phyloP scores from a whole-genome alignment of 768 basidiomycete species.

The Leccinum pellstonianum region DNA sequence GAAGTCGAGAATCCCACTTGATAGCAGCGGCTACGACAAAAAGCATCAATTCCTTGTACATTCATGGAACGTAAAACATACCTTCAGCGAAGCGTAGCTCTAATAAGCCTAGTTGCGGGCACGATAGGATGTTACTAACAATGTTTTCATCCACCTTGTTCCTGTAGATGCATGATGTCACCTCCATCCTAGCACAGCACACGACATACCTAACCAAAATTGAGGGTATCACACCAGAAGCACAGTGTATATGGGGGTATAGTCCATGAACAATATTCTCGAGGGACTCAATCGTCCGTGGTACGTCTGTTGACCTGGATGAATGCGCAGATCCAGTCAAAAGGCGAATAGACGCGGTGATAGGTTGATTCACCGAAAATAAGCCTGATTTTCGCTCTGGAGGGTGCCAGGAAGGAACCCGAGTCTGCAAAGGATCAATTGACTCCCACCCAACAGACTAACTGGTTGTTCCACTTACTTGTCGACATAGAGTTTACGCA shows the following conservation, averaged over 20 bases:
- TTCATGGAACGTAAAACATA: constrained; percentile 22
- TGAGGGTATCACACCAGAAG: constrained; percentile 43
- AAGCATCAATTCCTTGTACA: not conserved
- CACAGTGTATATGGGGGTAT: constrained; percentile 57
- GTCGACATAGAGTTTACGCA: constrained; percentile 66
- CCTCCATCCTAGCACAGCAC: not conserved
- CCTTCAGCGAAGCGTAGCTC: constrained; percentile 65
- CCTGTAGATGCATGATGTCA: constrained; percentile 33
- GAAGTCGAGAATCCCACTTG: constrained; percentile 59
- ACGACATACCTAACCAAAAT: constrained; percentile 53
- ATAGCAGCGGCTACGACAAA: constrained; percentile 55
- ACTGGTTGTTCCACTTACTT: constrained; percentile 38
- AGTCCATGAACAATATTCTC: constrained; percentile 74
- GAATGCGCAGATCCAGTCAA: not conserved
- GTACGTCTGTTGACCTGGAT: constrained; percentile 68
- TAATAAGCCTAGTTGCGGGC: constrained; percentile 63
- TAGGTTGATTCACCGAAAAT: constrained; percentile 51
- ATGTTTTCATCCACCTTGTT: constrained; percentile 72
- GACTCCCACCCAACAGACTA: not conserved
- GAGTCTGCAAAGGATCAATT: constrained; percentile 42
- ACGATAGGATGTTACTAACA: constrained; percentile 64
- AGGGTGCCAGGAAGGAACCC: constrained; percentile 59
- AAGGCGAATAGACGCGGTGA: not conserved
- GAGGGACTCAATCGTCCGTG: constrained; percentile 72
- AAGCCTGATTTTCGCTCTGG: constrained; percentile 44